Evolutionary conservation across 2,329 filamentous ascomycete species (phyloP), one percentile per base, ranked within the genome.

Genomic region (Phialemonium atrogriseum): DNA sequence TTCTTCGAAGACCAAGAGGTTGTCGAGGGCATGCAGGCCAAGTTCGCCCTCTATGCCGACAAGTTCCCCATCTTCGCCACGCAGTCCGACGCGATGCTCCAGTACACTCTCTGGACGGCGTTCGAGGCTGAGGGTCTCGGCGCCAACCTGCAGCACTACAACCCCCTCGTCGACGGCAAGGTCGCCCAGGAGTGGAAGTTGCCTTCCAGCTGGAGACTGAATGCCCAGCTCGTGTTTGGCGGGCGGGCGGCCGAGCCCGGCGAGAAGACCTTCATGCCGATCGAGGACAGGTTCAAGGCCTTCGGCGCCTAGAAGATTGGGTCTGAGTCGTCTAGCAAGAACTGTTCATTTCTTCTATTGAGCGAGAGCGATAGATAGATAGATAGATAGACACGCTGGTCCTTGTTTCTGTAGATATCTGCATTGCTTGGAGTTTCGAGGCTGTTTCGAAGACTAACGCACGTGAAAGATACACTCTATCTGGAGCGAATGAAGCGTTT

Each of bases 121-220:
- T 75, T 94, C 35, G 83, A 88, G 62, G 70, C 79, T 38, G 85
- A 91, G 55, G 86, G 87, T 18, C 73, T 93, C 35, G 86, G 86
- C 43, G 83, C 80, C 54, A 94, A 88, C 69, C 70, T 94, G 32
- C 87, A 94, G 70, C 87, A 94, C 66, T 94, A 94, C 70, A 91
- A 86, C 72, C 86, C 86, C 13, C 59, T 94, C 36, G 75, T 93
- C 46, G 82, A 94, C 60, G 67, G 70, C 43, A 75, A 78, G 62
- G 80, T 87, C 32, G 61, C 70, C 26, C 64, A 60, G 39, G 64
- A 75, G 46, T 94, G 84, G 82, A 69, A 70, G 35, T 47, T 94
- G 19, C 81, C 84, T 25, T 50, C 60, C 12, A 70, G 71, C 47
- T 94, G 87, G 86, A 74, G 73, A 51, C 71, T 94, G 42, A 75